phyloP scores from a whole-genome alignment of 352 stramenopile genomes.

The Pythium insidiosum region DNA sequence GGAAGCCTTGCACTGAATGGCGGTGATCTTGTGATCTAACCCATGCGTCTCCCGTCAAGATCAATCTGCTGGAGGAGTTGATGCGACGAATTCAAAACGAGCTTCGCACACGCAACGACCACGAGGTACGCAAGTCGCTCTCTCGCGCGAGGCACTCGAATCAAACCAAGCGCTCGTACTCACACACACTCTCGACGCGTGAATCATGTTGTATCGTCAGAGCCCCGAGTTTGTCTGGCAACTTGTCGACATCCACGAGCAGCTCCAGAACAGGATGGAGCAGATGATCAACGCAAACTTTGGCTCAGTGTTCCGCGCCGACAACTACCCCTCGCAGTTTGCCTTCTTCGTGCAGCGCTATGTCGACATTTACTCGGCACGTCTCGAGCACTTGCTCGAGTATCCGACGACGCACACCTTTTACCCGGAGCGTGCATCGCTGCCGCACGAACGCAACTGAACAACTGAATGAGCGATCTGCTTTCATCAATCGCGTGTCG shows the following conservation, averaged over 20 bases:
- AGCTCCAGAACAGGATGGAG: conserved; percentile 66
- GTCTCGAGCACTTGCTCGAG: conserved; percentile 73
- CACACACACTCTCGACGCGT: too few species aligned
- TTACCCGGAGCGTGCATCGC: conserved; percentile 60
- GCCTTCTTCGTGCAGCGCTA: conserved; percentile 83
- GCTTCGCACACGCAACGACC: conserved; percentile 17
- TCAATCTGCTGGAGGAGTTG: conserved; percentile 48
- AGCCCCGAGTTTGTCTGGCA: conserved; percentile 54
- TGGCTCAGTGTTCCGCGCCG: conserved; percentile 79
- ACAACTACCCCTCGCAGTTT: conserved; percentile 81
- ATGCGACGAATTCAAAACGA: conserved; percentile 63
- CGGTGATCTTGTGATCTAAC: background rate
- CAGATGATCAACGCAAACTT: conserved; percentile 83
- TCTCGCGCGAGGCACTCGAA: too few species aligned
- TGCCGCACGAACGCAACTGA: conserved; percentile 31
- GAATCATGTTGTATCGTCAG: too few species aligned
- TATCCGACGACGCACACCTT: conserved; percentile 83
- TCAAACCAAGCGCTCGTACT: too few species aligned
- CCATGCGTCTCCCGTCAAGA: conserved; percentile 13
- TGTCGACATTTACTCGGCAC: conserved; percentile 85
- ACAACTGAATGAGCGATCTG: conserved; percentile 1
- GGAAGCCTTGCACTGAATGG: background rate
- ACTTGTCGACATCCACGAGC: conserved; percentile 51
- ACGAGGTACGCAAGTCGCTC: conserved; percentile 18
- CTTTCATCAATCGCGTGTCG: conserved; percentile 34